phyloP scores from a whole-genome alignment of 2,329 filamentous ascomycete genomes.

The Clarireedia homoeocarpa region DNA sequence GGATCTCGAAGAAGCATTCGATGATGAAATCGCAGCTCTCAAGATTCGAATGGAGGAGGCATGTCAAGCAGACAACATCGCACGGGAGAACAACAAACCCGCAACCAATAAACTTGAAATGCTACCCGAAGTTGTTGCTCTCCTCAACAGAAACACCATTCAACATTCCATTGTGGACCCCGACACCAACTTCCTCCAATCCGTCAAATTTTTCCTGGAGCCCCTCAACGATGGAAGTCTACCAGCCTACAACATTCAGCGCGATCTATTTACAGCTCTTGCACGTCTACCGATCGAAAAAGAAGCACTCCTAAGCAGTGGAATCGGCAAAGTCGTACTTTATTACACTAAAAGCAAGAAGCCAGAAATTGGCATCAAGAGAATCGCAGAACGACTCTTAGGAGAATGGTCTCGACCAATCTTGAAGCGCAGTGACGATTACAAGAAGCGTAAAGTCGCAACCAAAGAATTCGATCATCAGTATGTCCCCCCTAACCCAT shows the following conservation, averaged over 20 bases:
- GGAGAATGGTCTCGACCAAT: conserved; percentile 95
- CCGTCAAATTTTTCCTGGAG: conserved; percentile 95
- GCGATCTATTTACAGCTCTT: conserved; percentile 80
- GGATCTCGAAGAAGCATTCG: conserved; percentile 86
- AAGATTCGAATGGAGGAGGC: conserved; percentile 86
- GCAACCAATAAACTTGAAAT: conserved; percentile 91
- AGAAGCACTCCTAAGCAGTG: conserved; percentile 79
- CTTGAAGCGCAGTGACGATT: conserved; percentile 87
- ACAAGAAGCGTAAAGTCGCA: conserved; percentile 70
- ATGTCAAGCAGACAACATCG: conserved; percentile 77
- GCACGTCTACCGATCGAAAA: conserved; percentile 81
- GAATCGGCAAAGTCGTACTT: conserved; percentile 90
- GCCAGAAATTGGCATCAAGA: conserved; percentile 81
- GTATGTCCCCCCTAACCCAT: conserved; percentile 34
- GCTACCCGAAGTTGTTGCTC: conserved; percentile 77
- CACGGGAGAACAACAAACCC: conserved; percentile 69
- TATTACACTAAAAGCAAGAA: conserved; percentile 97
- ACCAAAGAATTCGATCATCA: conserved; percentile 56
- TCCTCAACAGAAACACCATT: conserved; percentile 84
- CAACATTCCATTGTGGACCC: conserved; percentile 82
- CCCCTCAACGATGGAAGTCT: conserved; percentile 89
- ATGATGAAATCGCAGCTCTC: conserved; percentile 81
- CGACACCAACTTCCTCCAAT: conserved; percentile 89
- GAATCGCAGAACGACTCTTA: conserved; percentile 84
- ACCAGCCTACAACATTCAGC: conserved; percentile 95